Percentiles rank a stretch among this genome's conserved stretches.
Evolutionary conservation across 2,329 filamentous ascomycete species (phyloP).

Genomic region (Leptodontidium sp.): DNA sequence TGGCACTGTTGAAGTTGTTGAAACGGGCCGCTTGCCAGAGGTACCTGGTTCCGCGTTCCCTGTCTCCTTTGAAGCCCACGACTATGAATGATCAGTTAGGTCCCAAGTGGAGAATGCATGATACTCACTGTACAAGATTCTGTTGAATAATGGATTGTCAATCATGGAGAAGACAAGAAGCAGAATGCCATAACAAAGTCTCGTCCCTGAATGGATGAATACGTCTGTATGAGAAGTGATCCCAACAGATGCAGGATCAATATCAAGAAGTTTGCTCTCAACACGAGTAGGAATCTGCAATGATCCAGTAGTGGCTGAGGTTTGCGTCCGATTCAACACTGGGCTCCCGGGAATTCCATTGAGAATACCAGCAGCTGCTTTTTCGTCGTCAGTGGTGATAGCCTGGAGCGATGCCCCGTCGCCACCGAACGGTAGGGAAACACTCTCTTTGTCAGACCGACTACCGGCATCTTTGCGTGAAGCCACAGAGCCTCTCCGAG

Average conservation of each 20-base stretch:
- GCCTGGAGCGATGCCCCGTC: constrained; percentile 17
- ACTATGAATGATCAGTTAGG: constrained; percentile 48
- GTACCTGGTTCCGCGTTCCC: constrained; percentile 81
- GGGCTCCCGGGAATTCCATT: constrained; percentile 14
- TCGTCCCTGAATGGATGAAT: constrained; percentile 89
- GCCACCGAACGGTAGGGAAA: neutral
- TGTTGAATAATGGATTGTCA: constrained; percentile 83
- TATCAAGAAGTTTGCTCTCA: constrained; percentile 39
- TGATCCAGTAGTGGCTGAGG: constrained; percentile 13
- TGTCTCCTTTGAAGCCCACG: constrained; percentile 90
- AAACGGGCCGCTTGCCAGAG: constrained; percentile 91
- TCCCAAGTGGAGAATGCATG: neutral
- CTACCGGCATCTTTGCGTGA: constrained; percentile 19
- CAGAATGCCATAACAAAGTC: constrained; percentile 88
- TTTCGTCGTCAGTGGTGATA: constrained; percentile 24
- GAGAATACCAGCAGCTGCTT: constrained; percentile 7
- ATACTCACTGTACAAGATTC: constrained; percentile 71
- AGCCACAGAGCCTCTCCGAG: constrained; percentile 29
- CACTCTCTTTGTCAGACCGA: neutral
- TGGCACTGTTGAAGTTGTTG: constrained; percentile 89
- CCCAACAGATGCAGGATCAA: constrained; percentile 61
- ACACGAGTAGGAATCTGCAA: constrained; percentile 31
- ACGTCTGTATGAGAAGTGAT: constrained; percentile 81
- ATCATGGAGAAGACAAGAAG: constrained; percentile 91
- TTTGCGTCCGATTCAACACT: constrained; percentile 16